Percentiles rank a stretch among this genome's conserved stretches.
Conservation (phyloP, 176 grass and related monocot genomes). For the Alopecurus myosuroides region DNA sequence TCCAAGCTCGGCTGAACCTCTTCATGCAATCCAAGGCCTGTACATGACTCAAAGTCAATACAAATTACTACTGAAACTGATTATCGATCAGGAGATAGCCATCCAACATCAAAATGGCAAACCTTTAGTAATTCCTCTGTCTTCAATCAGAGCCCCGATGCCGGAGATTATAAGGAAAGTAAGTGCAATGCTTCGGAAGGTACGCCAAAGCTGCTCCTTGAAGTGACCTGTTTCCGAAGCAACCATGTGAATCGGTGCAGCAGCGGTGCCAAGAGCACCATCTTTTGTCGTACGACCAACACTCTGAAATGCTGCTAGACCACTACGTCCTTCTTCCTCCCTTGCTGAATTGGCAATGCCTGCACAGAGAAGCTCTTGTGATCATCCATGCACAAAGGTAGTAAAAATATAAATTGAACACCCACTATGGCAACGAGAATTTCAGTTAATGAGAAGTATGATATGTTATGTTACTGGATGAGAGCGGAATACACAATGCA, state of each 20-base stretch:
- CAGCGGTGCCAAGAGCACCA: conserved; percentile 76
- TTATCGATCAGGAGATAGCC: neutral
- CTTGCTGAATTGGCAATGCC: conserved; percentile 47
- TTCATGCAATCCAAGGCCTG: conserved; percentile 84
- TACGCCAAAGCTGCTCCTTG: conserved; percentile 94
- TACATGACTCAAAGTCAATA: conserved; percentile 18
- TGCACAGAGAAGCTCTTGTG: conserved; percentile 26
- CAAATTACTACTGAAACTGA: neutral
- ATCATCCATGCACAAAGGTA: neutral
- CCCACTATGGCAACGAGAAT: neutral
- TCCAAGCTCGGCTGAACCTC: conserved; percentile 88
- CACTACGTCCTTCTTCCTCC: conserved; percentile 52
- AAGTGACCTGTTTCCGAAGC: conserved; percentile 76
- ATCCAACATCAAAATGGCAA: conserved; percentile 16
- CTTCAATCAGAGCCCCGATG: conserved; percentile 92
- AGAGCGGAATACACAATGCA: neutral
- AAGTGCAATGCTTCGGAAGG: conserved; percentile 82
- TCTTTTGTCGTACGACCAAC: conserved; percentile 58
- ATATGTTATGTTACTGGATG: neutral
- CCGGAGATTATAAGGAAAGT: conserved; percentile 89
- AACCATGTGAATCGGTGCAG: conserved; percentile 89
- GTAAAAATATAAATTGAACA: neutral
- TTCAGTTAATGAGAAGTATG: neutral
- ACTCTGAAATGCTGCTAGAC: conserved; percentile 49
- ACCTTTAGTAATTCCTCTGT: conserved; percentile 95